These are phyloP conservation scores for Claviceps africana DNA, from an alignment of 2,329 filamentous ascomycete species.

Conservation along the genomic window DNA sequence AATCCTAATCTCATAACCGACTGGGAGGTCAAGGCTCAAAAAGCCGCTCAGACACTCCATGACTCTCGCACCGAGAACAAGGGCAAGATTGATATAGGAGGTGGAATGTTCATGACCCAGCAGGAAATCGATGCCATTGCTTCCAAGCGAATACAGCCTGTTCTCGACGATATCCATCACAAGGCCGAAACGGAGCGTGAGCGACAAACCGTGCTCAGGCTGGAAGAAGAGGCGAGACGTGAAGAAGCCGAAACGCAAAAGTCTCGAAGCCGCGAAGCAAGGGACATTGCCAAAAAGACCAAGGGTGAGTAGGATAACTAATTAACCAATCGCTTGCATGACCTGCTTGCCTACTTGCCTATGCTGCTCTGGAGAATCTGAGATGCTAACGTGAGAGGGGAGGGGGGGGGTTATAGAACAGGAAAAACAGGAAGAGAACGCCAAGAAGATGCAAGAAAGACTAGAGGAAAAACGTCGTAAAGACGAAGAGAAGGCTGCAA, in stretches of 20 bases:
- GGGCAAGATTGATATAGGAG: slow-evolving; percentile 55
- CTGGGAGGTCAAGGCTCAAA: slow-evolving; percentile 66
- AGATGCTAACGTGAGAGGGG: slow-evolving; percentile 9
- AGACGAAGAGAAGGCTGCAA: slow-evolving; percentile 32
- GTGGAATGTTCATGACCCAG: slow-evolving; percentile 66
- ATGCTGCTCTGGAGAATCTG: neutral
- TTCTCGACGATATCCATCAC: slow-evolving; percentile 71
- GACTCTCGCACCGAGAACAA: slow-evolving; percentile 43
- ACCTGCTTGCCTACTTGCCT: neutral
- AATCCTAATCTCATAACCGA: slow-evolving; percentile 54
- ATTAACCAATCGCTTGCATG: no score
- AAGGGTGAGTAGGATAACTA: slow-evolving; percentile 37
- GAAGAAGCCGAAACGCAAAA: slow-evolving; percentile 35
- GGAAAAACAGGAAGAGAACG: slow-evolving; percentile 26
- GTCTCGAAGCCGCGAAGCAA: slow-evolving; percentile 37
- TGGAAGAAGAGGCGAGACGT: slow-evolving; percentile 43
- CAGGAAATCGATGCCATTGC: slow-evolving; percentile 70
- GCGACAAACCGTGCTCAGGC: slow-evolving; percentile 49
- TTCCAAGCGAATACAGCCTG: slow-evolving; percentile 60
- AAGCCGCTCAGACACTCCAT: slow-evolving; percentile 51
- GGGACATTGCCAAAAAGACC: slow-evolving; percentile 37
- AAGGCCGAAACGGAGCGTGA: slow-evolving; percentile 61
- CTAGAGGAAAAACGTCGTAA: slow-evolving; percentile 9
- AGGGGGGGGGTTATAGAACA: no score
- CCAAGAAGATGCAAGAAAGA: slow-evolving; percentile 11